Evolutionary conservation across 2,329 filamentous ascomycete genomes (phyloP).

Genomic region (Claviceps sp.): DNA sequence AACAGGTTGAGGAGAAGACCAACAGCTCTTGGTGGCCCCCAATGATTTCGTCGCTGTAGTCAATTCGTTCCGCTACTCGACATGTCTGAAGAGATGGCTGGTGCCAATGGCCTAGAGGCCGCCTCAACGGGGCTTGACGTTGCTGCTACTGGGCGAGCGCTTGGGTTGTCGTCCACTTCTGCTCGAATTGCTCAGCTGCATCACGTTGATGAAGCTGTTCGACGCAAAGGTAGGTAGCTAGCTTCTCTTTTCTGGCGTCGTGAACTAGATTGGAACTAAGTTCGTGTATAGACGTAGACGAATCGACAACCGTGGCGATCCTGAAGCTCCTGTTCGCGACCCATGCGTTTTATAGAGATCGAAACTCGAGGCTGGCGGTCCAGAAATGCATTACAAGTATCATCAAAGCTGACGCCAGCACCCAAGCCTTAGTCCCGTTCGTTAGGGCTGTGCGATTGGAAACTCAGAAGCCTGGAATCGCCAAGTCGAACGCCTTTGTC

Average conservation of each 20-base stretch:
- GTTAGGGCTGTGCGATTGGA: slow-evolving; percentile 57
- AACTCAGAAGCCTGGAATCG: slow-evolving; percentile 62
- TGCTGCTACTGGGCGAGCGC: slow-evolving; percentile 31
- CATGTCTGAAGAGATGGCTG: slow-evolving; percentile 22
- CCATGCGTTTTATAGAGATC: slow-evolving; percentile 76
- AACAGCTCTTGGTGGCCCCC: slow-evolving; percentile 14
- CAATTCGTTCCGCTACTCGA: slow-evolving; percentile 11
- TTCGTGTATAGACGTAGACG: slow-evolving; percentile 27
- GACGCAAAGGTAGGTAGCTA: slow-evolving; percentile 6
- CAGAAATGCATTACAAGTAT: slow-evolving; percentile 65
- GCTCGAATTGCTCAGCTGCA: slow-evolving; percentile 41
- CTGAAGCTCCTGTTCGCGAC: slow-evolving; percentile 72
- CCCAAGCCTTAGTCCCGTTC: slow-evolving; percentile 47
- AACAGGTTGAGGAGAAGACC: not conserved
- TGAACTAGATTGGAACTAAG: slow-evolving; percentile 11
- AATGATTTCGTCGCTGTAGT: slow-evolving; percentile 18
- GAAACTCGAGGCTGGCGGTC: slow-evolving; percentile 68
- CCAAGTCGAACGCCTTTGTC: slow-evolving; percentile 70
- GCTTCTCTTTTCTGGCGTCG: not conserved
- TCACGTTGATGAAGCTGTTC: slow-evolving; percentile 41
- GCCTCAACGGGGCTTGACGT: slow-evolving; percentile 33
- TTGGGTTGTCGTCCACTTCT: slow-evolving; percentile 50
- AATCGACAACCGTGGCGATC: slow-evolving; percentile 37
- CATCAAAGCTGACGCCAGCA: slow-evolving; percentile 41
- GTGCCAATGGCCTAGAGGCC: slow-evolving; percentile 28